A percentile compares a stretch with the other conserved stretches of the same genome.
These are phyloP conservation scores for Cladophialophora bantiana DNA, from an alignment of 2,329 filamentous ascomycete genomes.

Conservation along the genomic window DNA sequence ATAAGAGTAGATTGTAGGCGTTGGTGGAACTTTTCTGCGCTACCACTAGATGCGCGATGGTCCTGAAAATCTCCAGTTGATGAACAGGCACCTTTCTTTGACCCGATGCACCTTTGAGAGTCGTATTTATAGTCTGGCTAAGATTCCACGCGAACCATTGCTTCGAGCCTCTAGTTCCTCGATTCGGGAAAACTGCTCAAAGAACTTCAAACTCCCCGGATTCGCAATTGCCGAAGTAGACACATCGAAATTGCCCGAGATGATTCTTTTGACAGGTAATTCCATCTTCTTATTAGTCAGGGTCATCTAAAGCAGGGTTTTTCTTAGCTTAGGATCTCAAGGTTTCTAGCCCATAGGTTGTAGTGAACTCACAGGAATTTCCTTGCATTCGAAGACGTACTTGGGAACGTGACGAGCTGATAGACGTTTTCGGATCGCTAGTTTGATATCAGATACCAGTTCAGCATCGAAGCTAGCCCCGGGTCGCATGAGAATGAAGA, in stretches of 20 bases:
- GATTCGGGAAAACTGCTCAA: constrained; percentile 68
- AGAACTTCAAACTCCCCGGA: constrained; percentile 75
- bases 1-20: no score
- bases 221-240: constrained; percentile 78
- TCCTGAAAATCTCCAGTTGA: no score
- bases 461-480: no score
- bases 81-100: no score
- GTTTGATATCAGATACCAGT: no score
- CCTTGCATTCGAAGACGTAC: constrained; percentile 73
- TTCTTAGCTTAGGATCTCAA: constrained; percentile 68
- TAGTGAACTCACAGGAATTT: constrained; percentile 64
- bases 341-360: constrained; percentile 52
- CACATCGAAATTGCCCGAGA: constrained; percentile 75
- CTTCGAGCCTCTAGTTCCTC: no score
- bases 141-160: no score
- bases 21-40: no score
- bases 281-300: constrained; percentile 87
- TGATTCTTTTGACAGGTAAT: constrained; percentile 81
- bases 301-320: constrained; percentile 54
- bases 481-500: constrained; percentile 27
- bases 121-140: no score
- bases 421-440: no score
- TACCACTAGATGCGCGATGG: no score
- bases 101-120: no score
- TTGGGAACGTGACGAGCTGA: constrained; percentile 53